These are phyloP conservation scores for Xylaria sp. DNA, from an alignment of 2,329 filamentous ascomycete genomes.

Conservation along the genomic window DNA sequence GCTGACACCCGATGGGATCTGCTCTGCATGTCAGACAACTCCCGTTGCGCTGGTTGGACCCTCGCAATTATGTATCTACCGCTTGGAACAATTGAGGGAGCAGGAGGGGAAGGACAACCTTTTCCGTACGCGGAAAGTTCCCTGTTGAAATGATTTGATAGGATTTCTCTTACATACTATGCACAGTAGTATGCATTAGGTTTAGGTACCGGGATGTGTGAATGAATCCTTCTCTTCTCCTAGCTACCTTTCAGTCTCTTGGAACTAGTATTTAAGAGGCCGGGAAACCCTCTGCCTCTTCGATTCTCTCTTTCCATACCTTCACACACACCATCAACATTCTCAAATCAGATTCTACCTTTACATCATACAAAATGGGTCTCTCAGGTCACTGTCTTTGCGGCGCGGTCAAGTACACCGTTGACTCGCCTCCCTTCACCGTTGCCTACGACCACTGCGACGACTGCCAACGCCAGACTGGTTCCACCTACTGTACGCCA, in stretches of 20 bases:
- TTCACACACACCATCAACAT: conserved; percentile 15
- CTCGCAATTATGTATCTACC: conserved; percentile 2
- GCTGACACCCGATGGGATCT: conserved; percentile 37
- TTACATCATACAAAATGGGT: conserved; percentile 63
- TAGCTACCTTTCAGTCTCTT: neutral
- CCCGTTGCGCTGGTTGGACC: conserved; percentile 21
- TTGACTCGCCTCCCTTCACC: conserved; percentile 52
- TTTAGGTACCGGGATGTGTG: conserved; percentile 20
- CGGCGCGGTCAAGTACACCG: conserved; percentile 76
- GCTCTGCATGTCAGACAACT: conserved; percentile 36
- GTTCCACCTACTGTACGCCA: conserved; percentile 73
- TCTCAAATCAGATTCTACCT: conserved; percentile 12
- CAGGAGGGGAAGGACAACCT: conserved; percentile 10
- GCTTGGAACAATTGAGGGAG: neutral
- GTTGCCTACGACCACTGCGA: conserved; percentile 77
- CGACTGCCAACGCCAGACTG: conserved; percentile 76
- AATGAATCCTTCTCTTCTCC: conserved; percentile 25
- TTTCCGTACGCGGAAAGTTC: conserved; percentile 20
- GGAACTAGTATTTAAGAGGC: conserved; percentile 14
- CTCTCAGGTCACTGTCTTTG: conserved; percentile 77
- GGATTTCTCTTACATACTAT: conserved; percentile 12
- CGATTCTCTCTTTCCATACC: conserved; percentile 10
- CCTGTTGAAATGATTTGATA: conserved; percentile 34
- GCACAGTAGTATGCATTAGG: conserved; percentile 37
- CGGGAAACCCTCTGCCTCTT: conserved; percentile 20